phyloP scores from a whole-genome alignment of 2,329 filamentous ascomycete genomes.

The Fusarium protoensiforme region DNA sequence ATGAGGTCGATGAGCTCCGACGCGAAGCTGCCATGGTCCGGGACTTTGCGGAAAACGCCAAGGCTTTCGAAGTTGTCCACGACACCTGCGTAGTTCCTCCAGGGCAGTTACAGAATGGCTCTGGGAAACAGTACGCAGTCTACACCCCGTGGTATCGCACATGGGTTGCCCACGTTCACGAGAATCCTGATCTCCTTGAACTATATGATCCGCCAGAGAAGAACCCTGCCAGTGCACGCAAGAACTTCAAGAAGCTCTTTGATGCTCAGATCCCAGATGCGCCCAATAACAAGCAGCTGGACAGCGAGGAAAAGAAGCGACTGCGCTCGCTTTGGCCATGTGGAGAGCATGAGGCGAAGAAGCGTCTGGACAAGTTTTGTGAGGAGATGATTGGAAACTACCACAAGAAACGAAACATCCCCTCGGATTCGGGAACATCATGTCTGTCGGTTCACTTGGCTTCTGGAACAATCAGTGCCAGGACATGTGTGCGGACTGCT shows the following conservation, averaged over 20 bases:
- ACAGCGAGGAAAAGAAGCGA: constrained; percentile 66
- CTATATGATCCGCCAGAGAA: constrained; percentile 62
- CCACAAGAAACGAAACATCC: constrained; percentile 72
- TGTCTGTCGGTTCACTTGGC: constrained; percentile 78
- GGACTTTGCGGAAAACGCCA: constrained; percentile 68
- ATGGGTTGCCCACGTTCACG: constrained; percentile 80
- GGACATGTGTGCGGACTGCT: constrained; percentile 74
- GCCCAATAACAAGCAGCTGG: constrained; percentile 72
- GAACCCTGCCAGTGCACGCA: constrained; percentile 48
- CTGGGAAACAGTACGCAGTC: constrained; percentile 83
- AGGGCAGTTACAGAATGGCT: constrained; percentile 72
- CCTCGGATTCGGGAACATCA: constrained; percentile 71
- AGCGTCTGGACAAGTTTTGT: constrained; percentile 74
- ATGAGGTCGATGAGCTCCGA: constrained; percentile 89
- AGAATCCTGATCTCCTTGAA: constrained; percentile 74
- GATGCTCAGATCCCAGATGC: constrained; percentile 67
- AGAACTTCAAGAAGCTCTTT: constrained; percentile 68
- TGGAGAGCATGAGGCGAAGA: constrained; percentile 77
- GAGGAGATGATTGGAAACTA: constrained; percentile 72
- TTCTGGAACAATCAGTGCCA: constrained; percentile 73
- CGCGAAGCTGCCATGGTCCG: constrained; percentile 76
- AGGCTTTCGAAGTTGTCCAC: constrained; percentile 77
- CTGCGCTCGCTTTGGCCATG: constrained; percentile 75
- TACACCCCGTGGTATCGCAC: constrained; percentile 85
- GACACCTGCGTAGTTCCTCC: constrained; percentile 88